Conservation (phyloP, 441 rosid genomes). For the Erysimum pusillum region DNA sequence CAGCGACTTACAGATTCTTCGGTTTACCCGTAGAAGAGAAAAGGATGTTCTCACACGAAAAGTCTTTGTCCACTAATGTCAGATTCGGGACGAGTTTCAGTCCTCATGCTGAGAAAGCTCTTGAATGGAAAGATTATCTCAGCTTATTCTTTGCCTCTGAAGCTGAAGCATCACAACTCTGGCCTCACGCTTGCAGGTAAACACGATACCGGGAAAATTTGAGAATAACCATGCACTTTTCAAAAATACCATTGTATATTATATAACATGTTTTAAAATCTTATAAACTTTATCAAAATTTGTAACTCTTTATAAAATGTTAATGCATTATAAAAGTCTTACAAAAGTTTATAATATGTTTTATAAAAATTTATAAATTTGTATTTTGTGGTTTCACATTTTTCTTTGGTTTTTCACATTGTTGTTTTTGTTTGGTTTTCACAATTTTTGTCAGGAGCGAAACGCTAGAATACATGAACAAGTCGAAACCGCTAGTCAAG, state of each 20-base stretch:
- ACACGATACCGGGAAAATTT: too few relatives aligned
- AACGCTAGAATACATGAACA: conserved; percentile 55
- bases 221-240: too few relatives aligned
- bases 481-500: conserved; percentile 27
- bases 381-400: too few relatives aligned
- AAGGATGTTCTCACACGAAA: conserved; percentile 43
- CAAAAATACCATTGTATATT: too few relatives aligned
- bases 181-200: conserved; percentile 54
- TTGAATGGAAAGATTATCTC: conserved; percentile 59
- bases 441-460: conserved; percentile 43
- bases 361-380: too few relatives aligned
- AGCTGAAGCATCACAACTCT: conserved; percentile 31
- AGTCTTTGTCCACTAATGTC: conserved; percentile 38
- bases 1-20: conserved; percentile 54
- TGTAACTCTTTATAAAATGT: too few relatives aligned
- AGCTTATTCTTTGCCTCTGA: conserved; percentile 43
- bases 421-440: too few relatives aligned
- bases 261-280: too few relatives aligned
- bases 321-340: too few relatives aligned
- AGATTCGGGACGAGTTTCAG: conserved; percentile 50
- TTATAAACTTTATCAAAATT: too few relatives aligned
- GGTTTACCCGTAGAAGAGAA: conserved; percentile 53
- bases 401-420: too few relatives aligned
- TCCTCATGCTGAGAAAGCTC: conserved; percentile 48
- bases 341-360: too few relatives aligned